A percentile compares a stretch with the other conserved stretches of the same genome.
These are phyloP conservation scores for Alliaria petiolata DNA, from an alignment of 345 rosid species.

Conservation along the genomic window DNA sequence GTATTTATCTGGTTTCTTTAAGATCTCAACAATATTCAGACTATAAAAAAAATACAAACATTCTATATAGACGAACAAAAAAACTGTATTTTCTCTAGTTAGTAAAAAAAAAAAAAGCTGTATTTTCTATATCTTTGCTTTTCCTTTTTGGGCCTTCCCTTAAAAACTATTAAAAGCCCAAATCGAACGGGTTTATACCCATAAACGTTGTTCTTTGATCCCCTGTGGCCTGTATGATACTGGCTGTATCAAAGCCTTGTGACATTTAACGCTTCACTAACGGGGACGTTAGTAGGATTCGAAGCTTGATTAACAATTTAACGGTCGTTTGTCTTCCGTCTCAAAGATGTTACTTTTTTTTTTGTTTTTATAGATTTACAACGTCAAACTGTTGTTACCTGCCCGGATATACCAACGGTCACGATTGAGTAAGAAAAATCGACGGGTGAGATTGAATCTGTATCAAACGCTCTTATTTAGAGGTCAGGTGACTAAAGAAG, in stretches of 20 bases:
- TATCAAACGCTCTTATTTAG: conserved; percentile 21
- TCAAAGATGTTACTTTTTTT: background rate
- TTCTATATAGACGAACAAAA: no score
- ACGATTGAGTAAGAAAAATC: background rate
- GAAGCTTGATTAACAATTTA: background rate
- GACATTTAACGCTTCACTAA: background rate
- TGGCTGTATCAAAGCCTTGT: no score
- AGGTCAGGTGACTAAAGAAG: background rate
- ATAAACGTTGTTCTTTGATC: background rate
- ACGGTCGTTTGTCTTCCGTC: conserved; percentile 27
- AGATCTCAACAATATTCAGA: no score
- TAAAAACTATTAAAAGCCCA: background rate
- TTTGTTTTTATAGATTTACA: background rate
- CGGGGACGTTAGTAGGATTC: background rate
- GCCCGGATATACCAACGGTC: conserved; percentile 12
- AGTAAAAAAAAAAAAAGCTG: no score
- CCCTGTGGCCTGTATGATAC: no score
- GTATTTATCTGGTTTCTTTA: no score
- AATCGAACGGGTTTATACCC: background rate
- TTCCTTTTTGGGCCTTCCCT: background rate
- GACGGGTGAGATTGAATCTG: conserved; percentile 27
- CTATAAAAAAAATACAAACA: no score
- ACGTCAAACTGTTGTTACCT: background rate
- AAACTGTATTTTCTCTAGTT: no score
- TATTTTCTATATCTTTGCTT: background rate